phyloP scores from a whole-genome alignment of 129 eudicot genomes.

The Saposhnikovia divaricata region DNA sequence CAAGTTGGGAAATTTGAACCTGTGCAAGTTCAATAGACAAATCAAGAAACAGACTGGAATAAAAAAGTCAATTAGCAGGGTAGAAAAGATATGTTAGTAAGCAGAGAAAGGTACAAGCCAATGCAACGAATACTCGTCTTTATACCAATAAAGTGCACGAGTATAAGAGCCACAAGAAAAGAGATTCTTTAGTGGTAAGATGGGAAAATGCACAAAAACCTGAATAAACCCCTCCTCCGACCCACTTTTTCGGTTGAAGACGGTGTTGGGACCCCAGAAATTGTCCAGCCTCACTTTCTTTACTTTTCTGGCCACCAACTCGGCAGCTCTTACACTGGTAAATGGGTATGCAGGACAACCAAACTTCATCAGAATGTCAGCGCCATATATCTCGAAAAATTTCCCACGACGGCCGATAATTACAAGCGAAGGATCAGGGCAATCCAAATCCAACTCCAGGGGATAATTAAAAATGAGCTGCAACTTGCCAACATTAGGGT shows the following conservation, averaged over 20 bases:
- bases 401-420: background rate
- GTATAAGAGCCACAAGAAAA: too few species aligned
- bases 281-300: background rate
- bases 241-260: background rate
- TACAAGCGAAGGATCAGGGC: background rate
- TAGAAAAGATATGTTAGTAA: background rate
- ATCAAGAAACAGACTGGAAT: background rate
- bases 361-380: background rate
- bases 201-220: background rate
- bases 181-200: too few species aligned
- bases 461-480: background rate
- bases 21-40: background rate
- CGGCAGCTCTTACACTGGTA: background rate
- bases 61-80: background rate
- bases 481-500: background rate
- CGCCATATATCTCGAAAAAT: too few species aligned
- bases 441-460: background rate
- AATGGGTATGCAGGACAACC: background rate
- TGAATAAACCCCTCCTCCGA: background rate
- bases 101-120: too few species aligned
- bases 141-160: too few species aligned
- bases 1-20: background rate
- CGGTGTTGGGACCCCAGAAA: background rate
- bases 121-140: too few species aligned
- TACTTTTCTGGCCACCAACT: background rate